phyloP scores from a whole-genome alignment of 192 early-diverging fungal species.

The Coemansia sp. region DNA sequence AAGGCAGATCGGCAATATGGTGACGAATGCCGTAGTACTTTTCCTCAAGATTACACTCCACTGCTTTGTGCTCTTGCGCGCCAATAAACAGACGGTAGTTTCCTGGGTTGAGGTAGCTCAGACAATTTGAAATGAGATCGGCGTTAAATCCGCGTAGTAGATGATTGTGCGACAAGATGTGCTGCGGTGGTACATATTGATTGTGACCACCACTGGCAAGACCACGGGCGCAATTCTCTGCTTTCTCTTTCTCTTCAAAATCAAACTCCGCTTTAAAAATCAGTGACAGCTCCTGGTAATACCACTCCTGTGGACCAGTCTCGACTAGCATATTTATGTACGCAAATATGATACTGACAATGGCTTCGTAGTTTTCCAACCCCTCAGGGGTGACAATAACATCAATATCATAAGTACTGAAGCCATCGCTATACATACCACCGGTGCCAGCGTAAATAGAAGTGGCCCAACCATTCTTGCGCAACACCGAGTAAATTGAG shows the following conservation, averaged over 20 bases:
- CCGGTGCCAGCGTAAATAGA: slow-evolving; percentile 56
- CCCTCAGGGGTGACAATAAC: slow-evolving; percentile 19
- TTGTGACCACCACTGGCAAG: slow-evolving; percentile 43
- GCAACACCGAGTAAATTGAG: slow-evolving; percentile 76
- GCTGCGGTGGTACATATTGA: slow-evolving; percentile 58
- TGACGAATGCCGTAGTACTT: slow-evolving; percentile 81
- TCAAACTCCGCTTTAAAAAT: slow-evolving; percentile 42
- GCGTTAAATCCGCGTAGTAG: slow-evolving; percentile 64
- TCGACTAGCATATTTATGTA: slow-evolving; percentile 15
- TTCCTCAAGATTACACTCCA: slow-evolving; percentile 54
- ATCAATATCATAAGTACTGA: slow-evolving; percentile 14
- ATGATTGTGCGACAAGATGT: slow-evolving; percentile 62
- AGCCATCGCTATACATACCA: not conserved
- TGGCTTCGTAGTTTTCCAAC: slow-evolving; percentile 9
- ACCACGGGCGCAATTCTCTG: slow-evolving; percentile 29
- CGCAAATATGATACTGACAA: slow-evolving; percentile 24
- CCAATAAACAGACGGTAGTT: slow-evolving; percentile 57
- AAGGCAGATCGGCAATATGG: slow-evolving; percentile 31
- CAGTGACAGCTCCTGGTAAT: slow-evolving; percentile 40
- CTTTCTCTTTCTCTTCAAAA: slow-evolving; percentile 63
- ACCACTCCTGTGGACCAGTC: slow-evolving; percentile 17
- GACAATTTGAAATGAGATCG: slow-evolving; percentile 57
- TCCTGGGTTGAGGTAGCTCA: slow-evolving; percentile 56
- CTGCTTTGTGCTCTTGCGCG: slow-evolving; percentile 24
- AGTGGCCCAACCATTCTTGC: slow-evolving; percentile 83